These are phyloP conservation scores for Phytophthora pseudosyringae DNA, from an alignment of 352 stramenopile species.

Conservation along the genomic window DNA sequence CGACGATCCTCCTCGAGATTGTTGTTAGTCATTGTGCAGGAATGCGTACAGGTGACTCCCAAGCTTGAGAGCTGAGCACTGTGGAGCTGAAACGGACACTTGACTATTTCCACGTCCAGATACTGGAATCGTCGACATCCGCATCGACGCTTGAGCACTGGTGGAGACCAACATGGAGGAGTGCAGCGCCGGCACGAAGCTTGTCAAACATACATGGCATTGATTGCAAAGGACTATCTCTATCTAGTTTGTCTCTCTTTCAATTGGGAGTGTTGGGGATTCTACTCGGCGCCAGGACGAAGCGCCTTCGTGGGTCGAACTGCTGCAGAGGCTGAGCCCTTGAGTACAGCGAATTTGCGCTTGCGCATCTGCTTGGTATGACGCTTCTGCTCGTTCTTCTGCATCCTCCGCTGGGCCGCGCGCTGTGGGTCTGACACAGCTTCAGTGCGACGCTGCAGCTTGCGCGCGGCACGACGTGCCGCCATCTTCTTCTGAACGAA, in stretches of 20 bases:
- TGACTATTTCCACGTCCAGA: conserved; percentile 4
- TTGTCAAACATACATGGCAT: conserved; percentile 34
- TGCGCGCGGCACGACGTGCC: conserved; percentile 70
- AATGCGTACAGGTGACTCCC: not conserved
- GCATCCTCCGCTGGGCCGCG: conserved; percentile 79
- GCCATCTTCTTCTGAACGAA: conserved; percentile 87
- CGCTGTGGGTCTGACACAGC: conserved; percentile 76
- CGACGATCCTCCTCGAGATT: conserved; percentile 34
- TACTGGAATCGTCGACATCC: not conserved
- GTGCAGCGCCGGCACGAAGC: conserved; percentile 13
- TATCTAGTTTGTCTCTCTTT: conserved; percentile 28
- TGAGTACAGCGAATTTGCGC: conserved; percentile 87
- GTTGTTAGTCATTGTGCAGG: conserved; percentile 36
- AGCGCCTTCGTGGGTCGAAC: conserved; percentile 60
- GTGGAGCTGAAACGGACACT: conserved; percentile 13
- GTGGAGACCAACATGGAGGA: not conserved
- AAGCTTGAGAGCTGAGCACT: not conserved
- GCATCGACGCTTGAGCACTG: not conserved
- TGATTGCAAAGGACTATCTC: conserved; percentile 32
- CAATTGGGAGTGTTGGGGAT: not conserved
- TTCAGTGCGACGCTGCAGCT: conserved; percentile 82
- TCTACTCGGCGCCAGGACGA: conserved; percentile 70
- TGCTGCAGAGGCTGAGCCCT: conserved; percentile 74
- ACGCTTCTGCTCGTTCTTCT: conserved; percentile 89
- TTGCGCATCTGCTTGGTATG: conserved; percentile 87